Percentiles rank a stretch among this genome's conserved stretches.
These are phyloP conservation scores for Metroxylon sagu DNA, from an alignment of 176 grass and related monocot species.

Conservation along the genomic window DNA sequence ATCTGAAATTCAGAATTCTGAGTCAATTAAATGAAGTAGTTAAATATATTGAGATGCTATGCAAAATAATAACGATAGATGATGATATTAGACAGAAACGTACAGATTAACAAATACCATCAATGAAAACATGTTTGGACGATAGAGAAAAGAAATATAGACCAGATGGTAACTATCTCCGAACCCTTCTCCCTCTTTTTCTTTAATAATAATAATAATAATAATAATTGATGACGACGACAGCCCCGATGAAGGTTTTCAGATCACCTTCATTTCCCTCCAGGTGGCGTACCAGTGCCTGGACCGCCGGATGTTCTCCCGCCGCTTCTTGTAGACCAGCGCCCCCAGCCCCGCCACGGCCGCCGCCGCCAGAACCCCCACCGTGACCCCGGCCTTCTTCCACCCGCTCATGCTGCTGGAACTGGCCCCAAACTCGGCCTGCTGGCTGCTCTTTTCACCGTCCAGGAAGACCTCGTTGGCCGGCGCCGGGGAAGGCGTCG, in stretches of 20 bases:
- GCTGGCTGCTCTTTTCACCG: background rate
- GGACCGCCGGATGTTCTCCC: conserved; percentile 66
- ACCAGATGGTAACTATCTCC: too few species aligned
- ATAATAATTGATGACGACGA: too few species aligned
- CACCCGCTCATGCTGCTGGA: conserved; percentile 25
- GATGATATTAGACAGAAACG: too few species aligned
- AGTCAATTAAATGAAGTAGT: too few species aligned
- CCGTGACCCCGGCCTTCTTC: conserved; percentile 50
- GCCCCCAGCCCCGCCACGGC: conserved; percentile 34
- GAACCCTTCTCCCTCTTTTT: too few species aligned
- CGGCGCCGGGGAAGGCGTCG: conserved; percentile 25
- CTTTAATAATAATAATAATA: too few species aligned
- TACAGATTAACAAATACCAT: too few species aligned
- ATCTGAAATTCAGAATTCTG: too few species aligned
- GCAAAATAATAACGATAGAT: too few species aligned
- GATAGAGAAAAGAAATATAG: too few species aligned
- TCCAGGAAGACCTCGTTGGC: background rate
- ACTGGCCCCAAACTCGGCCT: conserved; percentile 1
- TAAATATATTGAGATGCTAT: too few species aligned
- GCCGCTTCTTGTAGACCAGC: conserved; percentile 55
- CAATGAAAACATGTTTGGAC: too few species aligned
- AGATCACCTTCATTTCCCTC: conserved; percentile 68
- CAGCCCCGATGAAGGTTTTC: background rate
- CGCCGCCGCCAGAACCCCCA: conserved; percentile 43
- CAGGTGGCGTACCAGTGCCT: conserved; percentile 67